Evolutionary conservation across 140 eudicot genomes (phyloP), one percentile per base, ranked within the genome.

Genomic region (Stevia rebaudiana): DNA sequence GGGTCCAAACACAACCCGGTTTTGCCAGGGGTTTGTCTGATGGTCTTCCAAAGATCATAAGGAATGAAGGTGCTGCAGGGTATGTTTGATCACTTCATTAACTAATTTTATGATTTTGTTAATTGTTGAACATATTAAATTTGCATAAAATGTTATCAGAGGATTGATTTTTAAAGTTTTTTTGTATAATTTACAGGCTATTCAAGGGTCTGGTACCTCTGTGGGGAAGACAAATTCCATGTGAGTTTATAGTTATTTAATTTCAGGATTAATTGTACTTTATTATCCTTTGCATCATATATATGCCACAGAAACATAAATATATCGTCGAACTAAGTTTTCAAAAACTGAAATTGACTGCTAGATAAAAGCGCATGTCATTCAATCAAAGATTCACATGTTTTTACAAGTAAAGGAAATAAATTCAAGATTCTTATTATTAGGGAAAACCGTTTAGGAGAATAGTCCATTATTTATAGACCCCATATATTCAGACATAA

Each of bases 191-290:
- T n/a, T 31, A 48, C 81, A 89, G 97, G 80, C 87, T 89, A 76
- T 86, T 63, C 75, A 89, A 66, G 78, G 97, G 97, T 49, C 6
- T 89, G 21, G 82, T 72, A 68, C 97, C 97, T 61, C 95, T 89
- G 49, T 89, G 95, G 97, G 97, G 95, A 59, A 77, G 97, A 42
- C 97, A 89, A 68, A 89, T 89, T 76, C 97, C 97, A 71, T 89
- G 97, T 89, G 83, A 78, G 84, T 49, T 30, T 5, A 5, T 36
- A 36, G 21, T n/a, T n/a, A n/a, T 7, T 21, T 23, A 50, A 12
- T n/a, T n/a, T n/a, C 44, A 16, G n/a, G 33, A 25, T 10, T 16
- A n/a, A 2, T 1, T 5, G 7, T 1, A 22, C 16, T 52, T 52
- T 6, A 0, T 11, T 8, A 31, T 17, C 17, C 4, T 54, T 13